A percentile compares a stretch with the other conserved stretches of the same genome.
Evolutionary conservation across 1,284 basidiomycete genomes (phyloP).

Genomic region (Ceratobasidium sp.): DNA sequence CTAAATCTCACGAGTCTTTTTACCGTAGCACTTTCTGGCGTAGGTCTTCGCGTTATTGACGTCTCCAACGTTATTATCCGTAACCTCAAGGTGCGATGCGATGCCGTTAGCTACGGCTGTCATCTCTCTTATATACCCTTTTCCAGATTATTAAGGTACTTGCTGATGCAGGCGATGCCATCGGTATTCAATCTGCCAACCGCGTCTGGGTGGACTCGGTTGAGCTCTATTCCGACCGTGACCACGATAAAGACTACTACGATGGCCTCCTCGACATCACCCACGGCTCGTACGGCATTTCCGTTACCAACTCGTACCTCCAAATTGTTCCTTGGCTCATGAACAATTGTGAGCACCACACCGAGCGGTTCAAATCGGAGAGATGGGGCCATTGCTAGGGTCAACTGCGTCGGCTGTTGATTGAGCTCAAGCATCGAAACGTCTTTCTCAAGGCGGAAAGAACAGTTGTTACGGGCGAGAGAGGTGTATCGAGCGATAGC

Average conservation of each 20-base stretch:
- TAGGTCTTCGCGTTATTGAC: slow-evolving; percentile 23
- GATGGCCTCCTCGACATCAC: slow-evolving; percentile 46
- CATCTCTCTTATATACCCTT: not conserved
- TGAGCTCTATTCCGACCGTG: slow-evolving; percentile 26
- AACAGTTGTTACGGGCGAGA: not conserved
- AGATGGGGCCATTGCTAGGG: not conserved
- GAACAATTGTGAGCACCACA: not conserved
- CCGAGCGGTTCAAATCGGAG: not conserved
- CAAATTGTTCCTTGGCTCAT: not conserved
- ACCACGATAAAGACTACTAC: slow-evolving; percentile 45
- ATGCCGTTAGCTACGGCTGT: not conserved
- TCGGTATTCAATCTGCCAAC: slow-evolving; percentile 37
- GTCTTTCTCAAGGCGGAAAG: not conserved
- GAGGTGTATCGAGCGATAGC: not conserved
- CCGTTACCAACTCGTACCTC: slow-evolving; percentile 2
- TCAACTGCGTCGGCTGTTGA: not conserved
- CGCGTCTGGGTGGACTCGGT: slow-evolving; percentile 49
- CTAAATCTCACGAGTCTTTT: not conserved
- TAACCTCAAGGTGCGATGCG: slow-evolving; percentile 1
- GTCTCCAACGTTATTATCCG: slow-evolving; percentile 10
- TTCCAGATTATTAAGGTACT: slow-evolving; percentile 30
- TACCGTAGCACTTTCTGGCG: slow-evolving; percentile 4
- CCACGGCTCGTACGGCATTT: slow-evolving; percentile 30
- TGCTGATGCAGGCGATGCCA: slow-evolving; percentile 37
- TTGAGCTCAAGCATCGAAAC: not conserved